Percentiles rank a stretch among this genome's conserved stretches.
Conservation (phyloP, 805 yeast species). For the Ogataea angusta region DNA sequence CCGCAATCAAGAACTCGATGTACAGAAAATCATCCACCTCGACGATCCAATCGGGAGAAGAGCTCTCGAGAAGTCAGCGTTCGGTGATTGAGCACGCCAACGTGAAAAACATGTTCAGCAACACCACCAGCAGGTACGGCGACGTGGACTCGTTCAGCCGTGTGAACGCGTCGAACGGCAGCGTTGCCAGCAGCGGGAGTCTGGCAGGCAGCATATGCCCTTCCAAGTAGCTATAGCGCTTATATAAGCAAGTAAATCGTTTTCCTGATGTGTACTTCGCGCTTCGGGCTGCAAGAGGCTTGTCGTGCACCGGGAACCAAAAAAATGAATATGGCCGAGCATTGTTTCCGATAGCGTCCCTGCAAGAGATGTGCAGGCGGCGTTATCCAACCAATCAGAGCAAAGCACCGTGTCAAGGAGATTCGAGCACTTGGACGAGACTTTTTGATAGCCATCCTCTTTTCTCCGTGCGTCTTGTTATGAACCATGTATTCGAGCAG, state of each 20-base stretch:
- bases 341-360: constrained; percentile 3
- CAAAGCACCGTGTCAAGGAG: neutral
- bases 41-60: constrained; percentile 23
- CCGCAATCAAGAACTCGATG: constrained; percentile 19
- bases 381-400: constrained; percentile 17
- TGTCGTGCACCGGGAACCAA: neutral
- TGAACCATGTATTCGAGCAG: constrained; percentile 13
- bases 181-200: constrained; percentile 21
- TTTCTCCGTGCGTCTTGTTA: neutral
- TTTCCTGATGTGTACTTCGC: constrained; percentile 1
- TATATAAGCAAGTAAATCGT: neutral
- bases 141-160: constrained; percentile 19
- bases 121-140: constrained; percentile 22
- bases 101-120: constrained; percentile 19
- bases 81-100: constrained; percentile 21
- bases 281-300: constrained; percentile 1
- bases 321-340: neutral
- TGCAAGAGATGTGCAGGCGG: constrained; percentile 5
- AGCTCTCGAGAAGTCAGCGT: constrained; percentile 16
- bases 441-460: constrained; percentile 2
- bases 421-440: constrained; percentile 5
- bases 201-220: constrained; percentile 16
- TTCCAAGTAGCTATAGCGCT: constrained; percentile 4
- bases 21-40: constrained; percentile 22
- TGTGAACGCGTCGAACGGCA: constrained; percentile 17